Evolutionary conservation across 75 land plant genomes (phyloP).

Genomic region (Cryptomeria japonica): DNA sequence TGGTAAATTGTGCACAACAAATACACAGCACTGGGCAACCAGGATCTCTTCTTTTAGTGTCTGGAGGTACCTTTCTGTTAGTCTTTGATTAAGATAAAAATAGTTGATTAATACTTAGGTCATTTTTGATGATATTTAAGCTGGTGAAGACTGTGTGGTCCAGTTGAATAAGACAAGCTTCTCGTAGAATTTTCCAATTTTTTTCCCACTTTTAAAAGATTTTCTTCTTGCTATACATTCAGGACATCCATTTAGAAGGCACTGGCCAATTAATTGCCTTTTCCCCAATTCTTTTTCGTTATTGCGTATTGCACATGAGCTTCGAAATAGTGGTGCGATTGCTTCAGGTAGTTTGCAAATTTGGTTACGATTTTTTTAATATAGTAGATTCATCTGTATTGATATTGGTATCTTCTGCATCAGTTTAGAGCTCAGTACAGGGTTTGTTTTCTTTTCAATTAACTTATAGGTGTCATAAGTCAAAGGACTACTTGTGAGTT

Average conservation of each 20-base stretch:
- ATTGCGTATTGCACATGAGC: constrained; percentile 18
- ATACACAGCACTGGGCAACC: constrained; percentile 20
- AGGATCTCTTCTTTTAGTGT: constrained; percentile 30
- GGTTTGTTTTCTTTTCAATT: not conserved
- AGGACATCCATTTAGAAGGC: constrained; percentile 32
- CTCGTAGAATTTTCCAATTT: not conserved
- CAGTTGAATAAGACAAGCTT: not conserved
- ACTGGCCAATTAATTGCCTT: constrained; percentile 21
- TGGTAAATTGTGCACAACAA: constrained; percentile 17
- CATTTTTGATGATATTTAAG: not conserved
- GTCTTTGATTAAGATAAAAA: constrained; percentile 2
- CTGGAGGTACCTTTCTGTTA: constrained; percentile 24
- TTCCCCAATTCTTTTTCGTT: constrained; percentile 20
- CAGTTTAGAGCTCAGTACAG: not conserved
- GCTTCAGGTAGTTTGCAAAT: constrained; percentile 20
- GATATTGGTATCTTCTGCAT: not conserved
- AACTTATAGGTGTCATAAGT: not conserved
- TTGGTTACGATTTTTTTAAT: not conserved
- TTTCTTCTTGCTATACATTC: not conserved
- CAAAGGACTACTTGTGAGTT: not conserved
- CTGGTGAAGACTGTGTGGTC: not conserved
- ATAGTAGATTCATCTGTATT: not conserved
- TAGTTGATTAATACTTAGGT: not conserved
- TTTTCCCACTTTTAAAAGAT: constrained; percentile 7
- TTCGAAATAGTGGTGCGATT: constrained; percentile 26